Conservation (phyloP, 2,329 filamentous ascomycete genomes). For the Purpureocillium takamizusanense region DNA sequence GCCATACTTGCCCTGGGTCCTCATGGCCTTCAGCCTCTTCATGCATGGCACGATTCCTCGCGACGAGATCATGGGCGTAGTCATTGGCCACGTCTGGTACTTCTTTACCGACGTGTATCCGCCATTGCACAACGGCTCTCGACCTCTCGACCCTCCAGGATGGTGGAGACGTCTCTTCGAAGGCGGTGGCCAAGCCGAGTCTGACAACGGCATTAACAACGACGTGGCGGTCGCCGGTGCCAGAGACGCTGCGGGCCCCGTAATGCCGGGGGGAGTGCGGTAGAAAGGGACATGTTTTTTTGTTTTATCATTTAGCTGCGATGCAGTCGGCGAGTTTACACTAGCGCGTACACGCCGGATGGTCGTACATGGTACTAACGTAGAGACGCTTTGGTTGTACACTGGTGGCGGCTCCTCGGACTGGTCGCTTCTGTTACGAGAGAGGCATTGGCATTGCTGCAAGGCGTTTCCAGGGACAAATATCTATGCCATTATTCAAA, state of each 20-base stretch:
- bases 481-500: too few species aligned
- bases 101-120: slow-evolving; percentile 98
- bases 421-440: too few species aligned
- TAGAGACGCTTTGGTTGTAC: too few species aligned
- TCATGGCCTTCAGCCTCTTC: slow-evolving; percentile 88
- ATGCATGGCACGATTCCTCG: slow-evolving; percentile 84
- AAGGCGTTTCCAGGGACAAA: too few species aligned
- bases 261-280: not conserved
- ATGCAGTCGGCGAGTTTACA: too few species aligned
- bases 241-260: slow-evolving; percentile 10
- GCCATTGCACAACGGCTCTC: slow-evolving; percentile 72
- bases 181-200: slow-evolving; percentile 37
- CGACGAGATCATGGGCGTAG: slow-evolving; percentile 91
- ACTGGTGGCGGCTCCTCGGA: too few species aligned
- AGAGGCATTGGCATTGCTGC: too few species aligned
- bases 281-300: too few species aligned
- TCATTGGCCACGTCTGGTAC: slow-evolving; percentile 95
- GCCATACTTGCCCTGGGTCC: slow-evolving; percentile 90
- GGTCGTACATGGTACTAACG: too few species aligned
- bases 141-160: slow-evolving; percentile 77
- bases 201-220: slow-evolving; percentile 47
- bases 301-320: too few species aligned
- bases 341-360: too few species aligned
- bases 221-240: slow-evolving; percentile 52
- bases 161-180: slow-evolving; percentile 89